Evolutionary conservation across 441 rosid genomes (phyloP), one percentile per base, ranked within the genome.

Genomic region (Populus hybrid): DNA sequence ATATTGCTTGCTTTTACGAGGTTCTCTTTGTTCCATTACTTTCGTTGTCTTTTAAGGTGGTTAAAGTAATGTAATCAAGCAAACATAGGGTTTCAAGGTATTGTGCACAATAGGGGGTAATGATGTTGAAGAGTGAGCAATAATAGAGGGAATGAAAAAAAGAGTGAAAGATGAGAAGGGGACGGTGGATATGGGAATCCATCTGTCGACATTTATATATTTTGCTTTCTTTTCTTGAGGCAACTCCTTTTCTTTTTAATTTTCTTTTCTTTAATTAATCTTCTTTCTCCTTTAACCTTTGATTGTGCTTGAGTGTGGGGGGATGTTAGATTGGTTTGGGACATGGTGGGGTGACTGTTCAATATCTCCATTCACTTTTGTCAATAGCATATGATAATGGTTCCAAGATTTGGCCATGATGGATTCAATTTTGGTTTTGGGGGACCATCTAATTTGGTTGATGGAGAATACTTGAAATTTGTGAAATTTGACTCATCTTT

Each of bases 131-230:
- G 45, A 31, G 45, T 7, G 14, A 63, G 71, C 29, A 56, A 74
- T 79, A 78, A 82, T 74, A 76, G 28, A 76, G 74, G 68, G 74
- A 79, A 68, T 73, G 77, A 77, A 26, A 76, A 82, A 69, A 45
- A 40, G 53, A 71, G 56, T 73, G 64, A 7, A 66, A 40, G 66
- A 63, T 20, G 12, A 69, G 64, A 3, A 59, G 69, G 28, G 28
- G 61, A 77, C 42, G 73, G 76, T 72, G 74, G 69, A 35, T 68
- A 69, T 74, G 80, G 75, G 74, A 72, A 79, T 77, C 74, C 81
- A 73, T 81, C 28, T 76, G 77, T 81, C 75, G 33, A 35, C 76
- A 81, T 76, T 73, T 40, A 11, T 40, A 33, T 56, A 67, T 28
- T 42, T 83, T 76, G 78, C 68, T 71, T 5, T 77, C 63, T 81